phyloP scores from a whole-genome alignment of 75 land plant genomes.

The Cryptomeria japonica region DNA sequence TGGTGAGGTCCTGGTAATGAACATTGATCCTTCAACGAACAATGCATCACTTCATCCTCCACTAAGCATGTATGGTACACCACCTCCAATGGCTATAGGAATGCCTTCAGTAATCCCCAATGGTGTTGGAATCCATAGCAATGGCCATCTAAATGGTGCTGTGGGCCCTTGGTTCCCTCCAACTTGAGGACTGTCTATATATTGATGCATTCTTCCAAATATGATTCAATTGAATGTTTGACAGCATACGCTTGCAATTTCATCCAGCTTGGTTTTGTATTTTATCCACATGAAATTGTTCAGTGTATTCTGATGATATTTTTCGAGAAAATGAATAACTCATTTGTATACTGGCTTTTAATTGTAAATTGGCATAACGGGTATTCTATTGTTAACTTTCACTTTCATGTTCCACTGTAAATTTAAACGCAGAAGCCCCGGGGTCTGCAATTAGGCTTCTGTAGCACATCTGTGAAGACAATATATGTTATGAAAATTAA shows the following conservation, averaged over 20 bases:
- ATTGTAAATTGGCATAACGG: background rate
- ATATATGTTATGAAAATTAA: background rate
- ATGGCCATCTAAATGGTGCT: slow-evolving; percentile 81
- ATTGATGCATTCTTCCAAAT: background rate
- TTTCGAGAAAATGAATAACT: background rate
- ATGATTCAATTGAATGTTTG: background rate
- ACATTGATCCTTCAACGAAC: slow-evolving; percentile 49
- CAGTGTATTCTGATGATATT: background rate
- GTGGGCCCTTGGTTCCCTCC: slow-evolving; percentile 85
- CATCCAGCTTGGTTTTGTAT: background rate
- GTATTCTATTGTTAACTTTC: background rate
- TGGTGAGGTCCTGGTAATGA: slow-evolving; percentile 27
- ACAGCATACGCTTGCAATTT: background rate
- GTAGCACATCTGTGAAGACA: slow-evolving; percentile 1
- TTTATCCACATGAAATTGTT: slow-evolving; percentile 2
- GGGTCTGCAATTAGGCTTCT: background rate
- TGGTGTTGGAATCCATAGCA: slow-evolving; percentile 70
- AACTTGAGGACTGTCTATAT: slow-evolving; percentile 20
- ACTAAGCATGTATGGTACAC: slow-evolving; percentile 48
- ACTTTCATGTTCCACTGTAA: background rate
- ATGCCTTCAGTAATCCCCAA: slow-evolving; percentile 65
- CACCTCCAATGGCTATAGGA: slow-evolving; percentile 64
- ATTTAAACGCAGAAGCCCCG: background rate
- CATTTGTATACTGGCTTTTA: slow-evolving; percentile 5
- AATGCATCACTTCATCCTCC: slow-evolving; percentile 53